Percentiles rank a stretch among this genome's conserved stretches.
These are phyloP conservation scores for Populus hybrid DNA, from an alignment of 441 rosid genomes.

Conservation along the genomic window DNA sequence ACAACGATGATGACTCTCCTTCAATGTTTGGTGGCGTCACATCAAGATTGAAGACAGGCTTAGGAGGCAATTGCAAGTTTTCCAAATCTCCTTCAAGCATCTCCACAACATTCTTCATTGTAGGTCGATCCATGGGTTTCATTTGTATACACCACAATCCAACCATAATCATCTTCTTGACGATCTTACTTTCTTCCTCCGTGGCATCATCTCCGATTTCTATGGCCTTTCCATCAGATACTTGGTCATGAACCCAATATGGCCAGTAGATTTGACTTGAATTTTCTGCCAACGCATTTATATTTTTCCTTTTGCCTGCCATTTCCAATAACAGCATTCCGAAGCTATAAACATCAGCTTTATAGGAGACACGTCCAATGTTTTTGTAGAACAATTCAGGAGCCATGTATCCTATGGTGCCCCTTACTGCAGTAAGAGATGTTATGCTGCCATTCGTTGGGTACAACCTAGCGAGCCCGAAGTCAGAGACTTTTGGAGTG, in stretches of 20 bases:
- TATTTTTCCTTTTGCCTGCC: no score
- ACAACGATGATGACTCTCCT: neutral
- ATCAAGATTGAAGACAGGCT: slow-evolving; percentile 8
- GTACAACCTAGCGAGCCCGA: no score
- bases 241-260: no score
- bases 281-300: no score
- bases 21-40: neutral
- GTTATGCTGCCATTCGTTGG: no score
- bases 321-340: no score
- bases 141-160: slow-evolving; percentile 25
- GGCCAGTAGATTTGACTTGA: no score
- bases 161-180: slow-evolving; percentile 14
- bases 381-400: no score
- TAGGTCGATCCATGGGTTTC: slow-evolving; percentile 20
- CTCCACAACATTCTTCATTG: slow-evolving; percentile 22
- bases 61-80: slow-evolving; percentile 21
- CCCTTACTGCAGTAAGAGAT: no score
- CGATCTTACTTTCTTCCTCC: slow-evolving; percentile 5
- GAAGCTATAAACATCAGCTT: neutral
- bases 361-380: neutral
- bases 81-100: slow-evolving; percentile 23
- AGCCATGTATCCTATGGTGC: no score
- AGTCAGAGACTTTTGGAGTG: no score
- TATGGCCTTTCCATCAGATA: no score
- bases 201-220: neutral